Conservation (phyloP, 345 rosid genomes). For the Lenwebbia sp. region DNA sequence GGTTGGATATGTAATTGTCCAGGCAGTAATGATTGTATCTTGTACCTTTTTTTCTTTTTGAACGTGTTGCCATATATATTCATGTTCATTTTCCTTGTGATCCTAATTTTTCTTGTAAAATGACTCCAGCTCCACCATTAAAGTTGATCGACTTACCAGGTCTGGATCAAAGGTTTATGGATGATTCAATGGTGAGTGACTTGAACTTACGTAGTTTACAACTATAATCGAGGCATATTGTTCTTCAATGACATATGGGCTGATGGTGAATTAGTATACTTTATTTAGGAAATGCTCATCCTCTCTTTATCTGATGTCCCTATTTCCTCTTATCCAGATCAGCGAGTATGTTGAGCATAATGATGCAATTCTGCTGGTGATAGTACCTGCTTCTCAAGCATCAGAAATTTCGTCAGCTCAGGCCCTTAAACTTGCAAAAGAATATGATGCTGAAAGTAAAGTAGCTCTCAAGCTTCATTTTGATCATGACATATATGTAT, state of each 20-base stretch:
- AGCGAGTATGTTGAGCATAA: conserved; percentile 68
- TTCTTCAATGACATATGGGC: neutral
- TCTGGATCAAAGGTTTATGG: conserved; percentile 90
- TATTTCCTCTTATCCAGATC: conserved; percentile 33
- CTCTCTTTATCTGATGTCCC: neutral
- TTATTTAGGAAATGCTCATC: neutral
- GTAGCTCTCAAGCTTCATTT: conserved; percentile 3
- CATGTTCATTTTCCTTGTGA: neutral
- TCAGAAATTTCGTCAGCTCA: conserved; percentile 85
- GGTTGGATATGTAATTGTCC: neutral
- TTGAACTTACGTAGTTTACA: neutral
- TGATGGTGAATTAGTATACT: neutral
- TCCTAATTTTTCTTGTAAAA: neutral
- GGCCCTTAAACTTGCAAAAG: conserved; percentile 90
- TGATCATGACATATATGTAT: neutral
- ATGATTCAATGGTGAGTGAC: conserved; percentile 68
- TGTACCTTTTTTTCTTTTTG: neutral
- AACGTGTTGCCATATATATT: neutral
- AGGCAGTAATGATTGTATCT: neutral
- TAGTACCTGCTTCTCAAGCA: conserved; percentile 83
- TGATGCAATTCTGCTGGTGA: conserved; percentile 86
- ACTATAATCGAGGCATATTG: neutral
- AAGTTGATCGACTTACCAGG: conserved; percentile 97
- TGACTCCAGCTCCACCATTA: conserved; percentile 77
- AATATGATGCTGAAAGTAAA: conserved; percentile 83